Conservation (phyloP, 352 stramenopile species). For the Phytophthora europaea region DNA sequence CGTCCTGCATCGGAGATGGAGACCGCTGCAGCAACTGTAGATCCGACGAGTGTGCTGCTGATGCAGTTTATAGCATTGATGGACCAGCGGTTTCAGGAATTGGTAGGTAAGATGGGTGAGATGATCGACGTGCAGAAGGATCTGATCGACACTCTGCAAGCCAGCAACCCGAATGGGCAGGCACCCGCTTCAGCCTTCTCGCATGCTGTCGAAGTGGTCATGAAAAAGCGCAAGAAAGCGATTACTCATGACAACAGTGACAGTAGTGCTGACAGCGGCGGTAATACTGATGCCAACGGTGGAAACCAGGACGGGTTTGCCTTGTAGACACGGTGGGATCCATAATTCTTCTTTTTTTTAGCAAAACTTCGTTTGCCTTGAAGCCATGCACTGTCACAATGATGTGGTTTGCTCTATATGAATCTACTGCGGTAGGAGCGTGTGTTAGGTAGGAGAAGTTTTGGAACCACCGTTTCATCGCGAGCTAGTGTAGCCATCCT, state of each 20-base stretch:
- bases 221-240: slow-evolving; percentile 59
- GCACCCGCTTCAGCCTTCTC: slow-evolving; percentile 43
- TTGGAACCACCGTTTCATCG: background rate
- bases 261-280: slow-evolving; percentile 5
- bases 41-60: slow-evolving; percentile 51
- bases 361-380: background rate
- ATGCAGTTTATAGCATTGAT: slow-evolving; percentile 72
- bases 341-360: background rate
- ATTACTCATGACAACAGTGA: slow-evolving; percentile 12
- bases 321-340: slow-evolving; percentile 23
- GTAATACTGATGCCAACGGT: slow-evolving; percentile 1
- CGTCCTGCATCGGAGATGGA: slow-evolving; percentile 41
- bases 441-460: background rate
- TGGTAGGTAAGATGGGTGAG: slow-evolving; percentile 79
- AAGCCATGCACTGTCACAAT: background rate
- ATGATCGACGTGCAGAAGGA: slow-evolving; percentile 82
- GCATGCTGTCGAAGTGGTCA: slow-evolving; percentile 43
- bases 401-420: background rate
- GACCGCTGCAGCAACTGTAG: slow-evolving; percentile 19
- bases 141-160: slow-evolving; percentile 69
- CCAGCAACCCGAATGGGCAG: slow-evolving; percentile 47
- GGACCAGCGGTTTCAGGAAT: slow-evolving; percentile 78
- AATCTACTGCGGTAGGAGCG: background rate
- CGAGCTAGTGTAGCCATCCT: background rate
- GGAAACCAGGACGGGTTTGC: slow-evolving; percentile 17